These are phyloP conservation scores for Penicillium longicatenatum DNA, from an alignment of 495 filamentous ascomycete species.

Conservation along the genomic window DNA sequence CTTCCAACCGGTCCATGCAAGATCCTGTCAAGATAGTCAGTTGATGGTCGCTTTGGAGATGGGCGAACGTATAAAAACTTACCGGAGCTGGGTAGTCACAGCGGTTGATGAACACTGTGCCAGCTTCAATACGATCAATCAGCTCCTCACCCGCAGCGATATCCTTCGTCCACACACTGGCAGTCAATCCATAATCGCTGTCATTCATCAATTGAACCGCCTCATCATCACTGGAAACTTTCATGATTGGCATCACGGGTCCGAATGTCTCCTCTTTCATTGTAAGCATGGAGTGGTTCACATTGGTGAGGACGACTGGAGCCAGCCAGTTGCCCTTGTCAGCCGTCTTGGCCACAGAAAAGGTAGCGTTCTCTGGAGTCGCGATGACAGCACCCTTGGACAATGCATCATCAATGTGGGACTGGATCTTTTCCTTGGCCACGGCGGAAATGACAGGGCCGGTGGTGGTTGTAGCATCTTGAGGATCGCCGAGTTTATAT, in stretches of 20 bases:
- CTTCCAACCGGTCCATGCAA: conserved; percentile 99
- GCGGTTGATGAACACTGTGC: conserved; percentile 95
- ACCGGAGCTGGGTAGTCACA: conserved; percentile 92
- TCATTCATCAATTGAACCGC: conserved; percentile 91
- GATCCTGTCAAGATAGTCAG: conserved; percentile 61
- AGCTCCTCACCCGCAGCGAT: conserved; percentile 72
- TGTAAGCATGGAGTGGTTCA: conserved; percentile 81
- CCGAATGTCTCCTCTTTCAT: conserved; percentile 98
- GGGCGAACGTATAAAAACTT: conserved; percentile 41
- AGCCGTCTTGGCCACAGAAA: conserved; percentile 57
- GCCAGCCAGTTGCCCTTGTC: conserved; percentile 79
- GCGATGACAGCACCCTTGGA: conserved; percentile 77
- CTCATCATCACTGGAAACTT: conserved; percentile 79
- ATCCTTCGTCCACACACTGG: conserved; percentile 98
- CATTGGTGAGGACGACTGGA: conserved; percentile 79
- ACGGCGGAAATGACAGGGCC: conserved; percentile 85
- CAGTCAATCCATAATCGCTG: conserved; percentile 89
- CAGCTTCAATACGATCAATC: conserved; percentile 82
- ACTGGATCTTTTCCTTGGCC: conserved; percentile 68
- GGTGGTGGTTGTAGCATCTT: conserved; percentile 74
- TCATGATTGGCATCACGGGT: conserved; percentile 92
- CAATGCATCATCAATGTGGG: conserved; percentile 82
- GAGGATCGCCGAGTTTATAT: conserved; percentile 87
- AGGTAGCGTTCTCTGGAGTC: conserved; percentile 82
- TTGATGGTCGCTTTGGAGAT: not conserved